Percentiles rank a stretch among this genome's conserved stretches.
phyloP scores from a whole-genome alignment of 768 basidiomycete genomes.

The Tylopilus felleus region DNA sequence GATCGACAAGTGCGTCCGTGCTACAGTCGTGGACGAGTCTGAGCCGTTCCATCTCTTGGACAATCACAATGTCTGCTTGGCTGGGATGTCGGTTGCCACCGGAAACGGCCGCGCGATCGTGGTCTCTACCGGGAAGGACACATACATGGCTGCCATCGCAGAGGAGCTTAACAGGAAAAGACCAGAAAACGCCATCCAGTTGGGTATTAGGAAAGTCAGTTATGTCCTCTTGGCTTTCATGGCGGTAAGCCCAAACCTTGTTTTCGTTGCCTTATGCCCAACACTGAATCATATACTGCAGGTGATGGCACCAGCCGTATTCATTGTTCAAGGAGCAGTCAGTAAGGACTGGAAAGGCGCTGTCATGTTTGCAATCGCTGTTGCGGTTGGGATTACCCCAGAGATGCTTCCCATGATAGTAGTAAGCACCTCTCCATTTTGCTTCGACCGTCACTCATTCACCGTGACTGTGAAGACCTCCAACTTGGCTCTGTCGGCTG shows the following conservation, averaged over 20 bases:
- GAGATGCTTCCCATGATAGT: conserved; percentile 36
- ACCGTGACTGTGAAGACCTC: conserved; percentile 48
- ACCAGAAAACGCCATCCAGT: conserved; percentile 34
- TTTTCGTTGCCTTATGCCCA: background rate
- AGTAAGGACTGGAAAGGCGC: conserved; percentile 32
- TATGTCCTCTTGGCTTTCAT: conserved; percentile 32
- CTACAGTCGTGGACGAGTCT: conserved; percentile 11
- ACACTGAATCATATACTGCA: conserved; percentile 1
- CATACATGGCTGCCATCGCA: conserved; percentile 36
- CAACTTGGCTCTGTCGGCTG: conserved; percentile 56
- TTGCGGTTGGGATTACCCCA: conserved; percentile 32
- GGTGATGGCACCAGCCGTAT: conserved; percentile 32
- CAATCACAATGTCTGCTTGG: conserved; percentile 33
- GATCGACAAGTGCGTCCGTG: conserved; percentile 29
- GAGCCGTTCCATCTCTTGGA: conserved; percentile 29
- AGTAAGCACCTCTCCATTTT: conserved; percentile 12
- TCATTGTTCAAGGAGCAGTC: conserved; percentile 30
- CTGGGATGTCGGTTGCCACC: conserved; percentile 33
- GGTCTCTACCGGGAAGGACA: conserved; percentile 31
- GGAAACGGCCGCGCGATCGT: conserved; percentile 32
- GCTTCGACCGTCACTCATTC: background rate
- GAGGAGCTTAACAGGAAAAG: conserved; percentile 31
- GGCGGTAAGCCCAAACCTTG: conserved; percentile 16
- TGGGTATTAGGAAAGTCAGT: conserved; percentile 33
- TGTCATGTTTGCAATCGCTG: conserved; percentile 31